Evolutionary conservation across 106 monocot genomes (phyloP).

Genomic region (Gastrodia elata): DNA sequence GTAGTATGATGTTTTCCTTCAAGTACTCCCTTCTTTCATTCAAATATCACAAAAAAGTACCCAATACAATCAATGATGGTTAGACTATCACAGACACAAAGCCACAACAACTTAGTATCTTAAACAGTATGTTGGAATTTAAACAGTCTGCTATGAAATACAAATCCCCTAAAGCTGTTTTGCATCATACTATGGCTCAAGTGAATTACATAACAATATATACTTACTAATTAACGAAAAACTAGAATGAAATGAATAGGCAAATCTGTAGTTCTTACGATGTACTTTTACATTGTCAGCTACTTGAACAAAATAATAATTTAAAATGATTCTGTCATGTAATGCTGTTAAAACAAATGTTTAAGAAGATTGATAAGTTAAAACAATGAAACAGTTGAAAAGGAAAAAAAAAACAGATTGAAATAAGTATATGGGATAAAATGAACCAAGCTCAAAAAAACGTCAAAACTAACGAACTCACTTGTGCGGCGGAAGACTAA

Average conservation of each 20-base stretch:
- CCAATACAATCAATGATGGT: neutral
- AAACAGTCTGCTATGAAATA: neutral
- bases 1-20: neutral
- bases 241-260: neutral
- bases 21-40: neutral
- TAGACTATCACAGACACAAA: neutral
- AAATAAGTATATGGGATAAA: neutral
- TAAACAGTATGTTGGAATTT: neutral
- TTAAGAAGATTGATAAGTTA: neutral
- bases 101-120: neutral
- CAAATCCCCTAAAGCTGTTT: neutral
- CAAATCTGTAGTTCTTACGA: neutral
- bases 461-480: conserved; percentile 21
- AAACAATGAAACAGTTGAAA: neutral
- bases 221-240: neutral
- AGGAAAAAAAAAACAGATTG: neutral
- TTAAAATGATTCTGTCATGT: neutral
- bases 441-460: neutral
- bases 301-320: neutral
- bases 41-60: neutral
- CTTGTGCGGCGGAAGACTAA: conserved; percentile 92
- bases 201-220: neutral
- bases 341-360: neutral
- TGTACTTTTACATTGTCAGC: neutral
- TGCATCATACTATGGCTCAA: neutral